Percentiles rank a stretch among this genome's conserved stretches.
These are phyloP conservation scores for Tulasnella sp. DNA, from an alignment of 768 basidiomycete genomes.

Conservation along the genomic window DNA sequence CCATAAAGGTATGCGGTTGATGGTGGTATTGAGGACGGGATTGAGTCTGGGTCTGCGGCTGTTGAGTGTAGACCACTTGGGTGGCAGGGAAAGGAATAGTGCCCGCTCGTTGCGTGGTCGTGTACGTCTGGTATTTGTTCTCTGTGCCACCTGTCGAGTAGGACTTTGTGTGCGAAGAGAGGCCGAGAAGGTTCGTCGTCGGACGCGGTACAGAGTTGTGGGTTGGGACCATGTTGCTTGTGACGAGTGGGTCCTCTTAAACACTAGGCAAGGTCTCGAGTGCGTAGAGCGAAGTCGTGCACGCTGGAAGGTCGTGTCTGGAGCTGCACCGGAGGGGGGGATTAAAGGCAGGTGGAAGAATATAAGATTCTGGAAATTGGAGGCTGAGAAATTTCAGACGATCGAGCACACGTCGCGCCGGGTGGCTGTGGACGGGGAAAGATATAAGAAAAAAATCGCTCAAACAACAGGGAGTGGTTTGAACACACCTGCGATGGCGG, in stretches of 20 bases:
- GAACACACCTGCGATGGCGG: no score
- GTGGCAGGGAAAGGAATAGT: background rate
- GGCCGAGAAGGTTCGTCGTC: background rate
- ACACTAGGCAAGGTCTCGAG: slow-evolving; percentile 12
- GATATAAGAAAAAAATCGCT: no score
- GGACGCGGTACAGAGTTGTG: slow-evolving; percentile 10
- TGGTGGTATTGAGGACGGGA: slow-evolving; percentile 4
- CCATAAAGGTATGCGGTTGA: slow-evolving; percentile 7
- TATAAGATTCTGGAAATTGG: no score
- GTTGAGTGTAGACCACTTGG: slow-evolving; percentile 4
- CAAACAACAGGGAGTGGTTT: no score
- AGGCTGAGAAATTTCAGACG: no score
- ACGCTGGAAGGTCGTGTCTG: slow-evolving; percentile 11
- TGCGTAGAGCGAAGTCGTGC: background rate
- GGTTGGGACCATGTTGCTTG: background rate
- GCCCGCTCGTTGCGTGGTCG: slow-evolving; percentile 1
- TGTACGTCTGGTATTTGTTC: background rate
- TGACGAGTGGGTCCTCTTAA: background rate
- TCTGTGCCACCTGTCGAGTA: background rate
- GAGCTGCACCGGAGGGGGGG: no score
- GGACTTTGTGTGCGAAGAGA: background rate
- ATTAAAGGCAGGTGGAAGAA: no score
- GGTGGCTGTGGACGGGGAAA: no score
- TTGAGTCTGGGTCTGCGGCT: slow-evolving; percentile 5
- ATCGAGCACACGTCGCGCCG: no score